These are phyloP conservation scores for Choanephora cucurbitarum DNA, from an alignment of 371 early-diverging fungal species.

Conservation along the genomic window DNA sequence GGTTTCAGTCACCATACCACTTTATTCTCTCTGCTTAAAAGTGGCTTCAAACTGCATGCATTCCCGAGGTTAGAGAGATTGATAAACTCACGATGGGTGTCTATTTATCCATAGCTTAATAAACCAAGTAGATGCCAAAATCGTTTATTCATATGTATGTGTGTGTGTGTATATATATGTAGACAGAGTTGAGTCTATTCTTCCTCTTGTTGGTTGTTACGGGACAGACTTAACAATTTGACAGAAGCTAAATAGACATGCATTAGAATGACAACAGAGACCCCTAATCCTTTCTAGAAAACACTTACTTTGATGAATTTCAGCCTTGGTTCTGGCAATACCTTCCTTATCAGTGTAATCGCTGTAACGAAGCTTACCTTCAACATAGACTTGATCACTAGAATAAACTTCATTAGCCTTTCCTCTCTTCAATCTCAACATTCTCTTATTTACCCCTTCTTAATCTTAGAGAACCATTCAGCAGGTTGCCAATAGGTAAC, in stretches of 20 bases:
- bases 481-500: slow-evolving; percentile 51
- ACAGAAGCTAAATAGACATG: slow-evolving; percentile 12
- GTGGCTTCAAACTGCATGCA: no score
- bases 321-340: slow-evolving; percentile 53
- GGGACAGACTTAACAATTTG: slow-evolving; percentile 19
- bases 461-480: slow-evolving; percentile 49
- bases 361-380: slow-evolving; percentile 60
- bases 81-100: no score
- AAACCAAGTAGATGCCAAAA: no score
- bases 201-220: slow-evolving; percentile 14
- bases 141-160: neutral
- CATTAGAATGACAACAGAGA: no score
- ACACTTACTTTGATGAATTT: slow-evolving; percentile 55
- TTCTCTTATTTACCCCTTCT: slow-evolving; percentile 61
- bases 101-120: no score
- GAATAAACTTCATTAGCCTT: neutral
- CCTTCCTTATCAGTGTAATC: slow-evolving; percentile 67
- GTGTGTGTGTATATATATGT: no score
- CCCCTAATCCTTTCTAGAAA: no score
- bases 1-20: no score
- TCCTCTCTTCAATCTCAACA: neutral
- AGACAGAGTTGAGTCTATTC: slow-evolving; percentile 10
- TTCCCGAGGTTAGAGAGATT: no score
- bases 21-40: no score
- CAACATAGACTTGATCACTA: slow-evolving; percentile 65